Base-by-base conservation (phyloP, 1,139 yeast genomes). In the Hanseniaspora gamundiae region DNA sequence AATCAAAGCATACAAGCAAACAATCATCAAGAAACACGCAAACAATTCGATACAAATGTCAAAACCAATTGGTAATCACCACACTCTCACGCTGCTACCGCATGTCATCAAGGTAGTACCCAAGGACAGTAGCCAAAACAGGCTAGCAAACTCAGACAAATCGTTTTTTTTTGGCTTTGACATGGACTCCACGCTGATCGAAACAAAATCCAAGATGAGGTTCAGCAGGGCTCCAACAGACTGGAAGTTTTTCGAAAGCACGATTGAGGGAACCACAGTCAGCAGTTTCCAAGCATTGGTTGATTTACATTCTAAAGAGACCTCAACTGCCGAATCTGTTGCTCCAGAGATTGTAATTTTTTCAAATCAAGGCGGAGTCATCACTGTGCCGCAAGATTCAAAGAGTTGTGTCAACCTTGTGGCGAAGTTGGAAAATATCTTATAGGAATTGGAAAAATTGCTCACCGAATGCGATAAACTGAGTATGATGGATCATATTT, bases 361-460 rank as follows among this genome's bases (percentile, higher is more conserved):
- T 58, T 76, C 96, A 2, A 91, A 91, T 57, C 98, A 91, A 57
- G 95, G 88, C n/a, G 61, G 65, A 24, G 64, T 61, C 2, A 52
- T 58, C 1, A 55, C 71, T 2, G 63, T 66, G 4, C 62, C 65
- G 5, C 54, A 56, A 9, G 60, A 64, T 13, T 68, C 76, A 2
- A 81, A 80, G 54, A 73, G 85, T 14, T 76, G 69, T 48, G 45
- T 47, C 2, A 72, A 74, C 44, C 70, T 80, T 48, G 60, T 62
- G 2, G 58, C 56, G 4, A 72, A 76, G 47, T 54, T 80, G 2
- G 62, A 68, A 41, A 58, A 61, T 24, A 64, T 79, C 2, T 42
- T 66, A 3, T 35, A 48, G 4, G 56, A 49, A 9, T 42, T 65
- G 6, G 43, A 47, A 2, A 16, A 17, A 3, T 17, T 13, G 22